Conservation (phyloP, 768 basidiomycete genomes). For the Trametes gibbosa region DNA sequence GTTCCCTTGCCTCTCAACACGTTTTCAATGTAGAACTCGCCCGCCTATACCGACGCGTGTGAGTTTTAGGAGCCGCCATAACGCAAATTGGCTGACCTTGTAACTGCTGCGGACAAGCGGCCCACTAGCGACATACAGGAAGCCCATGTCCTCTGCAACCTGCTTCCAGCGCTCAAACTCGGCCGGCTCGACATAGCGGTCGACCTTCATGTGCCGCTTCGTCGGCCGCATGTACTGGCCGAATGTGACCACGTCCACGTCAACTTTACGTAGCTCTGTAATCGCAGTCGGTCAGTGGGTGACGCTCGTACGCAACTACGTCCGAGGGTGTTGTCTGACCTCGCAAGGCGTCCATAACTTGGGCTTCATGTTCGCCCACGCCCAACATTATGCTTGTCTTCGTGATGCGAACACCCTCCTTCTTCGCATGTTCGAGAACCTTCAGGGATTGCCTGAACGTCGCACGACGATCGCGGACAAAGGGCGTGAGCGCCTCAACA, state of each 20-base stretch:
- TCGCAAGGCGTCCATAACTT: slow-evolving; percentile 77
- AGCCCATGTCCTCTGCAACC: slow-evolving; percentile 90
- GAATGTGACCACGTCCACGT: slow-evolving; percentile 98
- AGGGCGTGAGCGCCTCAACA: slow-evolving; percentile 90
- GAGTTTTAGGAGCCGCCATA: neutral
- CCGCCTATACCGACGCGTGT: slow-evolving; percentile 56
- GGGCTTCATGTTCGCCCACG: slow-evolving; percentile 84
- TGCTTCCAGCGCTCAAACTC: slow-evolving; percentile 93
- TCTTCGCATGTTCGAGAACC: slow-evolving; percentile 82
- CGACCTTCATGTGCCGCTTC: slow-evolving; percentile 98
- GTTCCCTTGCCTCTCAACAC: slow-evolving; percentile 63
- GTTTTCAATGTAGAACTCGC: slow-evolving; percentile 94
- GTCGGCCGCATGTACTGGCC: slow-evolving; percentile 99
- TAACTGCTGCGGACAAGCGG: slow-evolving; percentile 96
- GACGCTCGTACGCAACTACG: neutral
- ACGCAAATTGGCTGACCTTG: slow-evolving; percentile 60
- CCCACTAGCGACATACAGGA: slow-evolving; percentile 95
- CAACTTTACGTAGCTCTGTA: slow-evolving; percentile 78
- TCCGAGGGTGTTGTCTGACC: slow-evolving; percentile 46
- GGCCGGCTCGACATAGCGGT: slow-evolving; percentile 89
- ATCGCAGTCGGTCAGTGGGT: neutral
- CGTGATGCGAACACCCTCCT: slow-evolving; percentile 80
- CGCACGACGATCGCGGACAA: slow-evolving; percentile 92
- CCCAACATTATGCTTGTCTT: slow-evolving; percentile 99
- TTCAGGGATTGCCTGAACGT: slow-evolving; percentile 82